Conservation (phyloP, 2,329 filamentous ascomycete genomes). For the Fusarium camptoceras region DNA sequence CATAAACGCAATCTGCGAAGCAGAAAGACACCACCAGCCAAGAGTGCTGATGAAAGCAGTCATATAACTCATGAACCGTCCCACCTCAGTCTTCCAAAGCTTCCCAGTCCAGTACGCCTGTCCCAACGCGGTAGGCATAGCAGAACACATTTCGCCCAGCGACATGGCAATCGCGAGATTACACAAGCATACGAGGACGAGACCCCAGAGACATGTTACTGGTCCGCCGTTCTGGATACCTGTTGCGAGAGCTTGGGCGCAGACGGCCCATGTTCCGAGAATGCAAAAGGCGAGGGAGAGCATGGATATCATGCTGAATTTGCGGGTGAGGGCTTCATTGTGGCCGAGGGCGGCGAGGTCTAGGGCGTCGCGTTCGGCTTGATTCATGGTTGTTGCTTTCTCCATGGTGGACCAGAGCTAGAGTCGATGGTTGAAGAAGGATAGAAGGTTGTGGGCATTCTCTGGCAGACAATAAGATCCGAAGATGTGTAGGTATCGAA, state of each 20-base stretch:
- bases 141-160: constrained; percentile 66
- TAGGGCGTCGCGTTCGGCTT: constrained; percentile 38
- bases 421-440: constrained; percentile 30
- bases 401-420: constrained; percentile 41
- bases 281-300: constrained; percentile 67
- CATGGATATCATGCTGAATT: constrained; percentile 67
- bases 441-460: constrained; percentile 30
- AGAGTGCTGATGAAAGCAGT: constrained; percentile 71
- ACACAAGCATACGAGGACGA: constrained; percentile 62
- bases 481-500: background rate
- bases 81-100: constrained; percentile 53
- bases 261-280: constrained; percentile 68
- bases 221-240: constrained; percentile 66
- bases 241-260: constrained; percentile 60
- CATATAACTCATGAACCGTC: constrained; percentile 65
- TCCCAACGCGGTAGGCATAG: constrained; percentile 69
- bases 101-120: constrained; percentile 66
- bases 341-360: constrained; percentile 57
- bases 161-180: constrained; percentile 66
- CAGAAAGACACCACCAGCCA: constrained; percentile 69
- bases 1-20: constrained; percentile 68
- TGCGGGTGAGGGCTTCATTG: constrained; percentile 53
- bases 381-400: constrained; percentile 37
- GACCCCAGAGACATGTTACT: constrained; percentile 65
- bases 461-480: constrained; percentile 23